Evolutionary conservation across 225 moss, liverwort and hornwort species (phyloP).

Genomic region (Sphagnum tenellum): DNA sequence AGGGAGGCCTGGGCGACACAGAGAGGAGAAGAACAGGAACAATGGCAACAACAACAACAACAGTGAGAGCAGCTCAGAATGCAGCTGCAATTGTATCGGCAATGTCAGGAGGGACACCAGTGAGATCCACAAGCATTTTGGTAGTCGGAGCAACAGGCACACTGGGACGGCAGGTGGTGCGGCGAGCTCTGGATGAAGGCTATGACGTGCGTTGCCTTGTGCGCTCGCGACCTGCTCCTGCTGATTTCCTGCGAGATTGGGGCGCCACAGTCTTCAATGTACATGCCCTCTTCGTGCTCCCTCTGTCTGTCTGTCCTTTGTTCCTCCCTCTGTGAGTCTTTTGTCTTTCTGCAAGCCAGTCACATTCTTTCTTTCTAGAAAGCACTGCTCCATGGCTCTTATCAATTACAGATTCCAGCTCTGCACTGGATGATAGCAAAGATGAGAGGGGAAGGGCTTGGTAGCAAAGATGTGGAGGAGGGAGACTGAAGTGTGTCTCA

Average conservation of each 20-base stretch:
- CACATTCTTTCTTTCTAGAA: too few species aligned
- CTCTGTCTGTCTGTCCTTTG: not conserved
- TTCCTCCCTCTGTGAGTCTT: too few species aligned
- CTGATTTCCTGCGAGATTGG: conserved; percentile 91
- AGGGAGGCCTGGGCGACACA: too few species aligned
- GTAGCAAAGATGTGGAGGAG: too few species aligned
- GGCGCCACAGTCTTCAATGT: conserved; percentile 85
- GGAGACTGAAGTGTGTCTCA: too few species aligned
- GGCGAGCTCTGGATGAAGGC: conserved; percentile 79
- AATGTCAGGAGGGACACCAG: conserved; percentile 62
- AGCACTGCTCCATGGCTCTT: too few species aligned
- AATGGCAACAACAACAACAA: too few species aligned
- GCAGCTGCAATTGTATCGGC: conserved; percentile 25
- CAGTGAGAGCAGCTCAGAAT: conserved; percentile 4
- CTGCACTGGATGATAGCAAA: too few species aligned
- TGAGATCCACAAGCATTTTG: conserved; percentile 69
- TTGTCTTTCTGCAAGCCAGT: too few species aligned
- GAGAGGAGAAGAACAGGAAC: too few species aligned
- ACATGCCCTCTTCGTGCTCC: conserved; percentile 14
- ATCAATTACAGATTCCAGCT: too few species aligned
- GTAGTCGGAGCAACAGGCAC: conserved; percentile 86
- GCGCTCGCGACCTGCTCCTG: conserved; percentile 74
- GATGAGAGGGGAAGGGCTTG: too few species aligned
- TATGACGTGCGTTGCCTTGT: conserved; percentile 90
- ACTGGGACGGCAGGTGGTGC: conserved; percentile 76